phyloP scores from a whole-genome alignment of 2,329 filamentous ascomycete species.

The Alternaria brassicicola region DNA sequence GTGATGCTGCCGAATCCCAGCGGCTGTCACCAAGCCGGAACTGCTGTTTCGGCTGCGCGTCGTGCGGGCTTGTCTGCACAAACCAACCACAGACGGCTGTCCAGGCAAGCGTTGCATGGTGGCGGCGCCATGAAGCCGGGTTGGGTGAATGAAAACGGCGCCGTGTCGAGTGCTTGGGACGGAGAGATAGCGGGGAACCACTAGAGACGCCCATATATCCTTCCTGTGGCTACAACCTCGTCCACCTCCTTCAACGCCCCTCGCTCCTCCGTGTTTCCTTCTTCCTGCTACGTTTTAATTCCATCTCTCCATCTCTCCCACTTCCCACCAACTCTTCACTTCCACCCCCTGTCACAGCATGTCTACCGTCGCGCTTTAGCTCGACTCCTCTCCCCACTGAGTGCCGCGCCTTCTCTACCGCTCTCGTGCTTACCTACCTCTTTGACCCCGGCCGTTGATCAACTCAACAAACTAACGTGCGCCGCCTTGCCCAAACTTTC shows the following conservation, averaged over 20 bases:
- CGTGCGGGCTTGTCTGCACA: slow-evolving; percentile 16
- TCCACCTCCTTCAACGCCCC: slow-evolving; percentile 27
- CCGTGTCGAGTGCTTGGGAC: slow-evolving; percentile 35
- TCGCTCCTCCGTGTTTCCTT: slow-evolving; percentile 27
- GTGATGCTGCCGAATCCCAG: slow-evolving; percentile 12
- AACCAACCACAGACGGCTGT: slow-evolving; percentile 29
- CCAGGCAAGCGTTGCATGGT: slow-evolving; percentile 32
- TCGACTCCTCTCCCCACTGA: slow-evolving; percentile 15
- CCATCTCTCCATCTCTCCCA: background rate
- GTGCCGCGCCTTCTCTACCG: slow-evolving; percentile 20
- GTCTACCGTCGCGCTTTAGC: slow-evolving; percentile 38
- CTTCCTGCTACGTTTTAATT: slow-evolving; percentile 15
- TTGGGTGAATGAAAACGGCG: slow-evolving; percentile 38
- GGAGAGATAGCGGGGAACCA: slow-evolving; percentile 37
- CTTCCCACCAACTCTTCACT: background rate
- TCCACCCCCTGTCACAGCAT: slow-evolving; percentile 10
- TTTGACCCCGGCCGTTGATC: slow-evolving; percentile 29
- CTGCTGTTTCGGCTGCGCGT: slow-evolving; percentile 13
- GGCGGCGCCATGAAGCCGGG: slow-evolving; percentile 38
- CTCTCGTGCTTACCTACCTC: slow-evolving; percentile 18
- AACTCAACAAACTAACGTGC: slow-evolving; percentile 22
- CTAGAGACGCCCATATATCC: slow-evolving; percentile 37
- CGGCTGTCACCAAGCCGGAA: slow-evolving; percentile 9
- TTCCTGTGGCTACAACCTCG: slow-evolving; percentile 39
- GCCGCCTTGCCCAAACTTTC: slow-evolving; percentile 9